Conservation (phyloP, 1,139 yeast species). For the Geotrichum carabidarum region DNA sequence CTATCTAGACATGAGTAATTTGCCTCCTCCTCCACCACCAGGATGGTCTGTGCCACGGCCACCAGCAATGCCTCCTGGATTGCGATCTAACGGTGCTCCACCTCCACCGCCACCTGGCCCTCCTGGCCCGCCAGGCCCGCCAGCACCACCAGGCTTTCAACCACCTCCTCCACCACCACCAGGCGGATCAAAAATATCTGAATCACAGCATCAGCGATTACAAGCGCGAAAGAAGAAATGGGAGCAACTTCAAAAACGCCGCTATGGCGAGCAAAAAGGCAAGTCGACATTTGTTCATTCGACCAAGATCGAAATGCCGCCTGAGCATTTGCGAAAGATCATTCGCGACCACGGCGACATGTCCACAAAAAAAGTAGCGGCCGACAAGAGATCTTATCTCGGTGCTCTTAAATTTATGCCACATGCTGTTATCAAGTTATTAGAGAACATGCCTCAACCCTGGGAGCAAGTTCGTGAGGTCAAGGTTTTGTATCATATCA, state of each 20-base stretch:
- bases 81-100: slow-evolving; percentile 26
- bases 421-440: slow-evolving; percentile 79
- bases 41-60: slow-evolving; percentile 25
- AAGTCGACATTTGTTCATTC: slow-evolving; percentile 48
- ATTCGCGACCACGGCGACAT: slow-evolving; percentile 82
- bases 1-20: slow-evolving; percentile 18
- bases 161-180: slow-evolving; percentile 26
- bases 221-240: slow-evolving; percentile 53
- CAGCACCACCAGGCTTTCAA: slow-evolving; percentile 25
- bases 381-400: slow-evolving; percentile 80
- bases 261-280: slow-evolving; percentile 41
- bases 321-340: slow-evolving; percentile 84
- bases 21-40: slow-evolving; percentile 28
- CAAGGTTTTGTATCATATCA: slow-evolving; percentile 76
- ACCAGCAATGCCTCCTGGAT: slow-evolving; percentile 32
- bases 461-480: slow-evolving; percentile 92
- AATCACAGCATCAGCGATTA: slow-evolving; percentile 23
- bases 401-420: slow-evolving; percentile 95
- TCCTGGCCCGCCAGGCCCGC: slow-evolving; percentile 26
- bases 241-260: slow-evolving; percentile 58
- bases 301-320: slow-evolving; percentile 81
- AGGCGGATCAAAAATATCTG: slow-evolving; percentile 13
- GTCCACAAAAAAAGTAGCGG: slow-evolving; percentile 72
- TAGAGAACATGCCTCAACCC: slow-evolving; percentile 98
- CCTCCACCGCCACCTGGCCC: slow-evolving; percentile 37